Evolutionary conservation across 2,329 filamentous ascomycete genomes (phyloP).

Genomic region (Neophaeococcomyces mojaviensis): DNA sequence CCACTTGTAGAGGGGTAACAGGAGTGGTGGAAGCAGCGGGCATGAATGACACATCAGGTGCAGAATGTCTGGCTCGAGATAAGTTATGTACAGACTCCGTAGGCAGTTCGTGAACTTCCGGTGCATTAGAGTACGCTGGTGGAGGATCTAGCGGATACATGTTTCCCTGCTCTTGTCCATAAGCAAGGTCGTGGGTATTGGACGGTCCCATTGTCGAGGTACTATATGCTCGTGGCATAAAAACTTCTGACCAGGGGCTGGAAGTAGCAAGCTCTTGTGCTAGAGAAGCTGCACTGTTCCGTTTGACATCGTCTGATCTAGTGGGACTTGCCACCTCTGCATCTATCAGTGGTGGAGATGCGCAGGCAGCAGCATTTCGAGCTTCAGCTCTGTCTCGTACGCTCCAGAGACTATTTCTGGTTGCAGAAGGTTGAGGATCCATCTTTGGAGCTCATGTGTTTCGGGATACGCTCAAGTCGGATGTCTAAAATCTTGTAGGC

Average conservation of each 20-base stretch:
- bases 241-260: conserved; percentile 2
- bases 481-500: no score
- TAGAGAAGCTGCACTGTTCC: conserved; percentile 1
- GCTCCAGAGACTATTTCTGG: not conserved
- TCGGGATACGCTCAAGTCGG: no score
- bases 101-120: conserved; percentile 1
- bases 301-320: not conserved
- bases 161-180: not conserved
- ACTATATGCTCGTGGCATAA: not conserved
- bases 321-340: not conserved
- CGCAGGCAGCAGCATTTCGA: conserved; percentile 2
- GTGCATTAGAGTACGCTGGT: conserved; percentile 1
- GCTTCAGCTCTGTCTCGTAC: not conserved
- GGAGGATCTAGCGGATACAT: conserved; percentile 1
- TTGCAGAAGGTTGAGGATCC: not conserved
- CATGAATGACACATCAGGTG: no score
- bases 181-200: not conserved
- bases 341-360: not conserved
- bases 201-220: not conserved
- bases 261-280: conserved; percentile 7
- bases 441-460: not conserved
- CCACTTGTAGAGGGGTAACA: no score
- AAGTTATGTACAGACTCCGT: not conserved
- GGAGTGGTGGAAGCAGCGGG: no score
- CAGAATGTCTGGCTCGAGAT: not conserved